Evolutionary conservation across 805 yeast genomes (phyloP).

Genomic region (Nakazawaea wickerhamii): DNA sequence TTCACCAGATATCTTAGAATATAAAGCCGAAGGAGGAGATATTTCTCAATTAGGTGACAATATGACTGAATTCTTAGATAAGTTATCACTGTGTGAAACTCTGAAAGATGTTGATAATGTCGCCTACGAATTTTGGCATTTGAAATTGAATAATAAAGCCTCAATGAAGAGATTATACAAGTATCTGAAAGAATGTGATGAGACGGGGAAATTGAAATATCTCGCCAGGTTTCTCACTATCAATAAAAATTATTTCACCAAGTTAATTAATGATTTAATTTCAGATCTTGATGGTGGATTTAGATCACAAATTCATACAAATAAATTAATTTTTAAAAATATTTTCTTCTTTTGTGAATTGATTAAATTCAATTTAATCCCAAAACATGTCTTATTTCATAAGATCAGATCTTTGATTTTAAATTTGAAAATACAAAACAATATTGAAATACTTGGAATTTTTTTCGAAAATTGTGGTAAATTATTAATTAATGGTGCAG

Average conservation of each 20-base stretch:
- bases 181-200: constrained; percentile 46
- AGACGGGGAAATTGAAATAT: constrained; percentile 39
- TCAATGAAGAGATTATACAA: constrained; percentile 55
- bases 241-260: constrained; percentile 42
- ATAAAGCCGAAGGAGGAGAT: constrained; percentile 14
- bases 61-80: constrained; percentile 37
- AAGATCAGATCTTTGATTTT: constrained; percentile 58
- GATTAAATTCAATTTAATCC: constrained; percentile 69
- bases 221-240: constrained; percentile 69
- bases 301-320: constrained; percentile 53
- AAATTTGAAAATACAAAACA: constrained; percentile 45
- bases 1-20: constrained; percentile 21
- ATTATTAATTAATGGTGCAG: constrained; percentile 51
- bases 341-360: constrained; percentile 67
- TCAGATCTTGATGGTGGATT: constrained; percentile 53
- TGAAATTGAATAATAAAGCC: constrained; percentile 64
- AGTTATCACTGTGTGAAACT: constrained; percentile 36
- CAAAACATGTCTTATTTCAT: constrained; percentile 67
- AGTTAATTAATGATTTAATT: constrained; percentile 47
- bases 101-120: constrained; percentile 46
- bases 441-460: constrained; percentile 64
- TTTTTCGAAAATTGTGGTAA: constrained; percentile 72
- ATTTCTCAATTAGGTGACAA: constrained; percentile 26
- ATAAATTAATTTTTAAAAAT: constrained; percentile 46
- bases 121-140: constrained; percentile 40